A percentile compares a stretch with the other conserved stretches of the same genome.
Evolutionary conservation across 345 rosid genomes (phyloP).

Genomic region (Carallia pectinifolia): DNA sequence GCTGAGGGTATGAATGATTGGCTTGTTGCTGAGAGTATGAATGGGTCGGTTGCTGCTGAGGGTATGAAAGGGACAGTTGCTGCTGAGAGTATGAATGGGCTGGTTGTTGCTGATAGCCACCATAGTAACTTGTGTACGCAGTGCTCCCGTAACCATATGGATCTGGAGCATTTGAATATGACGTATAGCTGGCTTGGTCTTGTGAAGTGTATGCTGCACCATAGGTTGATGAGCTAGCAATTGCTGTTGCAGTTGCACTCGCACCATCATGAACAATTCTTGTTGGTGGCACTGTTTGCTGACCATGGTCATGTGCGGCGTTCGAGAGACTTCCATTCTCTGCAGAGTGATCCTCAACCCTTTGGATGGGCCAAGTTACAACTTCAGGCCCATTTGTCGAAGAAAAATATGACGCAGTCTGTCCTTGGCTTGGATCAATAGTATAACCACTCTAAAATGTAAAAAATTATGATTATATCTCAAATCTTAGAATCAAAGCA

Average conservation of each 20-base stretch:
- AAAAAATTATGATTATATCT: conserved; percentile 1
- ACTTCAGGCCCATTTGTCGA: conserved; percentile 24
- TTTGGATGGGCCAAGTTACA: conserved; percentile 53
- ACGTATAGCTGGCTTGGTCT: conserved; percentile 59
- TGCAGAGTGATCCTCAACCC: conserved; percentile 47
- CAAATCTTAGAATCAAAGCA: not conserved
- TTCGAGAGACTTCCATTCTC: conserved; percentile 56
- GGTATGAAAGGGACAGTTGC: conserved; percentile 17
- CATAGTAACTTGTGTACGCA: conserved; percentile 76
- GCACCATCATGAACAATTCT: conserved; percentile 47
- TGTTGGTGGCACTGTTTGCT: conserved; percentile 44
- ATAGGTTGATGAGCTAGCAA: conserved; percentile 54
- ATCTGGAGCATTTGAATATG: conserved; percentile 63
- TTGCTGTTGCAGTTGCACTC: conserved; percentile 46
- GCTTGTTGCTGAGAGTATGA: conserved; percentile 72
- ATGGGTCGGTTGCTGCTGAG: conserved; percentile 45
- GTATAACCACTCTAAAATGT: conserved; percentile 49
- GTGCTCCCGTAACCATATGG: conserved; percentile 69
- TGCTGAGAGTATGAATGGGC: conserved; percentile 65
- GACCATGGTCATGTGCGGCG: conserved; percentile 52
- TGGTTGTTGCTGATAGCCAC: conserved; percentile 68
- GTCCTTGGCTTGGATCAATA: conserved; percentile 64
- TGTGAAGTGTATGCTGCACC: conserved; percentile 55
- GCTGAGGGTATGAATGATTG: conserved; percentile 19
- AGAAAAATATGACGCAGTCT: conserved; percentile 34